Conservation (phyloP, 495 filamentous ascomycete species). For the Daldinia loculata region DNA sequence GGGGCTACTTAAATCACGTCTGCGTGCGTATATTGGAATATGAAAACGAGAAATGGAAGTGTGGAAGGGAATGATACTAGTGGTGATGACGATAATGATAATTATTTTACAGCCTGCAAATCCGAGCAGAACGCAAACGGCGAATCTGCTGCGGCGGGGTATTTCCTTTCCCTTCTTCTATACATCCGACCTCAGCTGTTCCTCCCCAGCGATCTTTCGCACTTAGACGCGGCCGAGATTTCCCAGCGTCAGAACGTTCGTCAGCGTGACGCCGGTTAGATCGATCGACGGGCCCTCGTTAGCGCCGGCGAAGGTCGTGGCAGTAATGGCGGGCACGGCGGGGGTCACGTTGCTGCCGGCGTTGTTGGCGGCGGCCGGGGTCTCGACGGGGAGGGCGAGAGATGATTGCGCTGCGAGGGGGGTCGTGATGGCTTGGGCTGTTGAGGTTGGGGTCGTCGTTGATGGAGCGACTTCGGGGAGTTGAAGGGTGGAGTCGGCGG, state of each 20-base stretch:
- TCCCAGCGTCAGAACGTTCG: conserved; percentile 46
- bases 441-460: neutral
- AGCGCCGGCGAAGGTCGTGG: conserved; percentile 24
- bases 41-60: neutral
- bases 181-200: no score
- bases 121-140: neutral
- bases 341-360: conserved; percentile 16
- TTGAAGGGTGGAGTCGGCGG: conserved; percentile 6
- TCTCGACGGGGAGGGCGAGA: conserved; percentile 26
- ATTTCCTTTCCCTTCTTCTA: conserved; percentile 4
- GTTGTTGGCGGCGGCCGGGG: conserved; percentile 26
- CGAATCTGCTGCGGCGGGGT: conserved; percentile 2
- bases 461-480: conserved; percentile 20
- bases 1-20: conserved; percentile 21
- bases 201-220: neutral
- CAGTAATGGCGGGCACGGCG: conserved; percentile 32
- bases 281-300: conserved; percentile 42
- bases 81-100: neutral
- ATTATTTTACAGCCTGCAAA: conserved; percentile 12
- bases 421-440: conserved; percentile 13
- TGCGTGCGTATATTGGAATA: conserved; percentile 8
- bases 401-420: conserved; percentile 32
- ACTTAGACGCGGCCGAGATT: neutral
- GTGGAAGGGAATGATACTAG: neutral
- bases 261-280: conserved; percentile 45